Conservation (phyloP, 306 rosid genomes). For the Prunus kanzakura region DNA sequence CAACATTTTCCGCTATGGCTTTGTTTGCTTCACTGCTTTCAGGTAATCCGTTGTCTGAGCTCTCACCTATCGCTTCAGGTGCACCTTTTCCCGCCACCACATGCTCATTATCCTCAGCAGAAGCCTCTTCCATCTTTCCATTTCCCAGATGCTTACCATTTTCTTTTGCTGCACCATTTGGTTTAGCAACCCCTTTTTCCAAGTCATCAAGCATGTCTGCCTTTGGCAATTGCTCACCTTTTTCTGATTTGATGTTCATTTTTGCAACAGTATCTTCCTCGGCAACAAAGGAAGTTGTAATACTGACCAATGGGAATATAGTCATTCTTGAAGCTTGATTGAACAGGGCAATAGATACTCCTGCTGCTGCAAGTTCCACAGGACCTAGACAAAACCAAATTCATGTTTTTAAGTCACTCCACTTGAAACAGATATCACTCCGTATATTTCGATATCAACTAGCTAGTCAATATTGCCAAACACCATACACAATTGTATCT, state of each 20-base stretch:
- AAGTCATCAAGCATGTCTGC: constrained; percentile 36
- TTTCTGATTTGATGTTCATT: constrained; percentile 28
- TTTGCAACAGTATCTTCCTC: constrained; percentile 75
- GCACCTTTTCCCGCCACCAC: constrained; percentile 26
- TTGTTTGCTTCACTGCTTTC: not conserved
- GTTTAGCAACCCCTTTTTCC: constrained; percentile 44
- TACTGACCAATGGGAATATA: constrained; percentile 89
- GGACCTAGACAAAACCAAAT: constrained; percentile 44
- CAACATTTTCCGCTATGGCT: not conserved
- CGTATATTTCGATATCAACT: not conserved
- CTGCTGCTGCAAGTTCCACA: constrained; percentile 95
- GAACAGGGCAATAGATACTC: constrained; percentile 89
- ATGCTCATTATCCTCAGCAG: not conserved
- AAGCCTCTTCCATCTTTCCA: constrained; percentile 1
- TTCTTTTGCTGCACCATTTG: not conserved
- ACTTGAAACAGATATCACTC: not conserved
- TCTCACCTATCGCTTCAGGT: constrained; percentile 12
- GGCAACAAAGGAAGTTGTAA: constrained; percentile 93
- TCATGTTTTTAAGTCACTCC: not conserved
- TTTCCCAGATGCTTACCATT: not conserved
- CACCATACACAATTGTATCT: not conserved
- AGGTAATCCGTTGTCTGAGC: not conserved
- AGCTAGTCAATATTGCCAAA: not conserved
- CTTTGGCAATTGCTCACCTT: constrained; percentile 17
- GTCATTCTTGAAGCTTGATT: constrained; percentile 96